These are phyloP conservation scores for Sideroxylon spinosum DNA, from an alignment of 179 eudicot genomes.

Conservation along the genomic window DNA sequence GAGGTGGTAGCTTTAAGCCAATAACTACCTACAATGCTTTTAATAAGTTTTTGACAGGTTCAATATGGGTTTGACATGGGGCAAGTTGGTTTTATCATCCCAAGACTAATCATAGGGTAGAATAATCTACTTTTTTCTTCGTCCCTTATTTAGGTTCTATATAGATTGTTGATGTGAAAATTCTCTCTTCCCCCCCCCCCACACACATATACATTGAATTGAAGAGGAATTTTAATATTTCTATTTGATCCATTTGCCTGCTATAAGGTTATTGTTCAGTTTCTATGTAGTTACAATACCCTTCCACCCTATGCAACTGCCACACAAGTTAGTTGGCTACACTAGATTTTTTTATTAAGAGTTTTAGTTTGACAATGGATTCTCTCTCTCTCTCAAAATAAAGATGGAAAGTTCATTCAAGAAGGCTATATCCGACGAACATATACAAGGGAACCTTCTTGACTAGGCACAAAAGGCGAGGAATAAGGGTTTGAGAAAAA, in stretches of 20 bases:
- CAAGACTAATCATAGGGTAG: conserved; percentile 77
- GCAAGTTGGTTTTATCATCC: conserved; percentile 49
- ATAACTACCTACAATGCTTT: not conserved
- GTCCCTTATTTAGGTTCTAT: not conserved
- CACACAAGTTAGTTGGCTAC: conserved; percentile 38
- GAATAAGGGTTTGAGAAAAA: conserved; percentile 9
- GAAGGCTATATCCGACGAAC: conserved; percentile 28
- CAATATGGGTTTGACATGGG: conserved; percentile 85
- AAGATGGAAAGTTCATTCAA: conserved; percentile 37
- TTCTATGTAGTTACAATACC: conserved; percentile 51
- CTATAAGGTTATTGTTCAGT: conserved; percentile 47
- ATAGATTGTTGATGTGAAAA: not conserved
- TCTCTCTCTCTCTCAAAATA: not conserved
- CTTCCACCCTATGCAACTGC: conserved; percentile 54
- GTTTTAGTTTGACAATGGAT: not conserved
- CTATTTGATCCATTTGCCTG: not conserved
- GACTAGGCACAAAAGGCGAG: conserved; percentile 31
- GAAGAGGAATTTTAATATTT: not conserved
- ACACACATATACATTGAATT: too few relatives aligned
- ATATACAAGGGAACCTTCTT: conserved; percentile 22
- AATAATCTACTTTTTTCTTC: not conserved
- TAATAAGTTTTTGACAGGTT: conserved; percentile 17
- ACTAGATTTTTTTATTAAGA: too few relatives aligned
- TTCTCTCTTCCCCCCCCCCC: too few relatives aligned
- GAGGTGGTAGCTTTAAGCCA: not conserved